Evolutionary conservation across 768 basidiomycete genomes (phyloP).

Genomic region (Lactifluus pinguis): DNA sequence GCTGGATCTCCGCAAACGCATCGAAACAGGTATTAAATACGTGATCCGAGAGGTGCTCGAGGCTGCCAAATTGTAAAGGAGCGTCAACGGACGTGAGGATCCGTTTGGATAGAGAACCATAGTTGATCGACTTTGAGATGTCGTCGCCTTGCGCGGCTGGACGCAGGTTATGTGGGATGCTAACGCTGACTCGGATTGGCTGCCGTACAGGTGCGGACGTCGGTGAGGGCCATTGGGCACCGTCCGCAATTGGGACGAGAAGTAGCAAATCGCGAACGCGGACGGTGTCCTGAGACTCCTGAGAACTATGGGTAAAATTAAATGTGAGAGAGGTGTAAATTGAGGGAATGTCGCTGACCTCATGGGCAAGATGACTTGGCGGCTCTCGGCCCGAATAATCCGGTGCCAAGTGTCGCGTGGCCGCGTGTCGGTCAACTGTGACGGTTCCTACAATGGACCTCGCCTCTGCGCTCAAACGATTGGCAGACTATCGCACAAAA

Average conservation of each 20-base stretch:
- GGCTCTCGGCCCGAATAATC: background rate
- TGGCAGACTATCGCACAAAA: conserved; percentile 28
- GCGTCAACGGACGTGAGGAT: conserved; percentile 24
- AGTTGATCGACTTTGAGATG: conserved; percentile 54
- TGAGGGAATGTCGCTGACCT: background rate
- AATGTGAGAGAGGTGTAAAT: background rate
- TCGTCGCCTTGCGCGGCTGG: conserved; percentile 44
- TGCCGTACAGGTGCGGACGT: conserved; percentile 33
- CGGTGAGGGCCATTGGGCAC: conserved; percentile 38
- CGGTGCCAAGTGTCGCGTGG: background rate
- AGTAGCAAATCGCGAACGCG: conserved; percentile 42
- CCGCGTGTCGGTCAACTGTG: background rate
- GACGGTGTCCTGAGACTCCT: conserved; percentile 28
- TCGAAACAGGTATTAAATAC: conserved; percentile 34
- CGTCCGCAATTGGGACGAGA: conserved; percentile 32
- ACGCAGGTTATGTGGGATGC: conserved; percentile 42
- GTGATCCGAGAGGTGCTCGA: conserved; percentile 39
- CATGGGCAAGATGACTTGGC: background rate
- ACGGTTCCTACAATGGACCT: conserved; percentile 23
- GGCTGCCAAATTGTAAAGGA: conserved; percentile 27
- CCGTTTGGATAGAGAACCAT: conserved; percentile 37
- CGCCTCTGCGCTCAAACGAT: conserved; percentile 26
- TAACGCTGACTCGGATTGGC: conserved; percentile 44
- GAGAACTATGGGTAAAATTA: background rate
- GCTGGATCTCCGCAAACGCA: conserved; percentile 27